These are phyloP conservation scores for Fusarium pseudocircinatum DNA, from an alignment of 2,329 filamentous ascomycete species.

Conservation along the genomic window DNA sequence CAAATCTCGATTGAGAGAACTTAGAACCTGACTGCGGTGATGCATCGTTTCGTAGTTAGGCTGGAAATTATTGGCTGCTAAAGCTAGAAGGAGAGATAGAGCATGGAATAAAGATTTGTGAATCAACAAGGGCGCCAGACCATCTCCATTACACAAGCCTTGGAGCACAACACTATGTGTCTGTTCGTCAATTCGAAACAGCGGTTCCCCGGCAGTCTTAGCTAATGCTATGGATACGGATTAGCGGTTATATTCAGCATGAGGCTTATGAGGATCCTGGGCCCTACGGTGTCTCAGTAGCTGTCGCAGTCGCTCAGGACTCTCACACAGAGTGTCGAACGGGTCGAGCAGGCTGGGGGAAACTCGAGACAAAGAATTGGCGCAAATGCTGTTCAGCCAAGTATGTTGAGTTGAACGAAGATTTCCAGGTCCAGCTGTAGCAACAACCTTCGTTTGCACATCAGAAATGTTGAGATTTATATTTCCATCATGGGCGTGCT, in stretches of 20 bases:
- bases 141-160: not conserved
- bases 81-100: not conserved
- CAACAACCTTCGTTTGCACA: accelerated
- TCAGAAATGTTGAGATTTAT: accelerated
- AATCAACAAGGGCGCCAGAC: not conserved
- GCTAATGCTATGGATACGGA: not conserved
- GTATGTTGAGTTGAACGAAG: accelerated
- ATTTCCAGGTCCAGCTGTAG: not conserved
- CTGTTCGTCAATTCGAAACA: constrained; percentile 1
- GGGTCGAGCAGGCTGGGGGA: not conserved
- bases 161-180: not conserved
- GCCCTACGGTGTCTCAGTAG: not conserved
- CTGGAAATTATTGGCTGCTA: not conserved
- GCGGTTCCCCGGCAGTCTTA: not conserved
- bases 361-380: not conserved
- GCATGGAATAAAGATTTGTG: not conserved
- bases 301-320: not conserved
- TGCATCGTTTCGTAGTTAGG: not conserved
- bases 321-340: not conserved
- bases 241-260: not conserved
- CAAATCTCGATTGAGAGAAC: not conserved
- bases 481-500: accelerated
- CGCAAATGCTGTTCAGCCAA: accelerated
- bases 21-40: not conserved
- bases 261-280: accelerated